Conservation (phyloP, 2,329 filamentous ascomycete species). For the Colletotrichum somersetense region DNA sequence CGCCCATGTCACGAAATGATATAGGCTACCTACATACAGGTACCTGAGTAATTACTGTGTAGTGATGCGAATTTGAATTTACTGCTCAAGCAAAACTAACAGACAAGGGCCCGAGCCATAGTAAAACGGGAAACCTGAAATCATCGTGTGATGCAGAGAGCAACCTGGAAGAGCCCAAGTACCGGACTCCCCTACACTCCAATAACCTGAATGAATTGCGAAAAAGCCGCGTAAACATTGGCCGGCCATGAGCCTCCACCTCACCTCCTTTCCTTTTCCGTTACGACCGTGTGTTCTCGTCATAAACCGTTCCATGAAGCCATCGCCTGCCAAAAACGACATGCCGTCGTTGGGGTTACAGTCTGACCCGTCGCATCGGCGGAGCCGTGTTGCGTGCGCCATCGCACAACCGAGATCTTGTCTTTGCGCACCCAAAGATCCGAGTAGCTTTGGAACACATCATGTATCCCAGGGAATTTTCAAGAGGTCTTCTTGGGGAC, state of each 20-base stretch:
- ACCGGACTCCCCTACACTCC: slow-evolving; percentile 41
- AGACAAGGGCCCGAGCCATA: slow-evolving; percentile 30
- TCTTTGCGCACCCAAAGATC: not conserved
- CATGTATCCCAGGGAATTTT: slow-evolving; percentile 14
- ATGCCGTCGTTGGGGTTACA: slow-evolving; percentile 33
- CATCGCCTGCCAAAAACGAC: slow-evolving; percentile 23
- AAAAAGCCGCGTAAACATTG: slow-evolving; percentile 37
- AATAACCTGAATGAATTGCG: slow-evolving; percentile 37
- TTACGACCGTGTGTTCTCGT: slow-evolving; percentile 28
- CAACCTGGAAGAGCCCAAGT: slow-evolving; percentile 30
- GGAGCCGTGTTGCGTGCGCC: slow-evolving; percentile 13
- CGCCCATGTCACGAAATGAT: not conserved
- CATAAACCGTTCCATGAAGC: slow-evolving; percentile 9
- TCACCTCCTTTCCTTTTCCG: slow-evolving; percentile 26
- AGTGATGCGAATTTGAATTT: slow-evolving; percentile 33
- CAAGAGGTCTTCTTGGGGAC: slow-evolving; percentile 63
- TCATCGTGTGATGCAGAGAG: slow-evolving; percentile 37
- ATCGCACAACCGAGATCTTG: slow-evolving; percentile 6
- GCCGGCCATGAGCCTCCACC: slow-evolving; percentile 25
- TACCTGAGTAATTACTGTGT: not conserved
- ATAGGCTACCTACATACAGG: not conserved
- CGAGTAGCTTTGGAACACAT: not conserved
- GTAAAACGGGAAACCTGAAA: slow-evolving; percentile 38
- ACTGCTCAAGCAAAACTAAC: slow-evolving; percentile 38
- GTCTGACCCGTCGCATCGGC: slow-evolving; percentile 33